phyloP scores from a whole-genome alignment of 1,284 basidiomycete genomes.

The Xanthoconium separans region DNA sequence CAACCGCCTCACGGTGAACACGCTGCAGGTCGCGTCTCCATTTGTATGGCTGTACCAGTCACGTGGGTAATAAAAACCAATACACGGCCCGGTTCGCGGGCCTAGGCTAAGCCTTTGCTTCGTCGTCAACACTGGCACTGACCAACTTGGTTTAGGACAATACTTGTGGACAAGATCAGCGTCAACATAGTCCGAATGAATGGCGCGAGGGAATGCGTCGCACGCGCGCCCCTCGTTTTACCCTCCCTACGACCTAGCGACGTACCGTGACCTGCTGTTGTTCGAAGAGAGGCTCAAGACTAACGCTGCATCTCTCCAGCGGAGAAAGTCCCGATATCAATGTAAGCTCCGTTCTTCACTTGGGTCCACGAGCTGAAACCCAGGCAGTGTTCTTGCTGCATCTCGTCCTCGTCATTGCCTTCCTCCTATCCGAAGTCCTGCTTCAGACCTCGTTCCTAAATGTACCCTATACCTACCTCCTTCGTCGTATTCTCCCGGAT shows the following conservation, averaged over 20 bases:
- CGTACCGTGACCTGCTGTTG: conserved; percentile 86
- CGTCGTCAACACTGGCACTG: not conserved
- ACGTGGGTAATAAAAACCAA: conserved; percentile 22
- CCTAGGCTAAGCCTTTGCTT: too few relatives aligned
- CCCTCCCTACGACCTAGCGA: conserved; percentile 51
- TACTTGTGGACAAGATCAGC: not conserved
- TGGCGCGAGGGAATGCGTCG: conserved; percentile 39
- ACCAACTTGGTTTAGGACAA: not conserved
- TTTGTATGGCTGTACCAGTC: conserved; percentile 21
- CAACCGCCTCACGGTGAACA: conserved; percentile 25
- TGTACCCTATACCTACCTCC: conserved; percentile 56
- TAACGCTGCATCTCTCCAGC: conserved; percentile 80
- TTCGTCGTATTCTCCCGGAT: conserved; percentile 51
- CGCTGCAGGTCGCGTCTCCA: conserved; percentile 25
- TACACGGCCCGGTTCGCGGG: conserved; percentile 3
- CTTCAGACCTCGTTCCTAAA: conserved; percentile 66
- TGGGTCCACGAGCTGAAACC: conserved; percentile 10
- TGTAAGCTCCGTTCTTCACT: conserved; percentile 46
- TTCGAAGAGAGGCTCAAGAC: conserved; percentile 97
- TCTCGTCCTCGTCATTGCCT: conserved; percentile 64
- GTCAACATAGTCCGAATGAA: conserved; percentile 12
- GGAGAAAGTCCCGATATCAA: conserved; percentile 85
- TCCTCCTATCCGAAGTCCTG: conserved; percentile 74
- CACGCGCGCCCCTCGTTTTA: conserved; percentile 28
- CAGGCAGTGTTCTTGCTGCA: conserved; percentile 72